These are phyloP conservation scores for Salmacisia buchloeana DNA, from an alignment of 1,284 basidiomycete species.

Conservation along the genomic window DNA sequence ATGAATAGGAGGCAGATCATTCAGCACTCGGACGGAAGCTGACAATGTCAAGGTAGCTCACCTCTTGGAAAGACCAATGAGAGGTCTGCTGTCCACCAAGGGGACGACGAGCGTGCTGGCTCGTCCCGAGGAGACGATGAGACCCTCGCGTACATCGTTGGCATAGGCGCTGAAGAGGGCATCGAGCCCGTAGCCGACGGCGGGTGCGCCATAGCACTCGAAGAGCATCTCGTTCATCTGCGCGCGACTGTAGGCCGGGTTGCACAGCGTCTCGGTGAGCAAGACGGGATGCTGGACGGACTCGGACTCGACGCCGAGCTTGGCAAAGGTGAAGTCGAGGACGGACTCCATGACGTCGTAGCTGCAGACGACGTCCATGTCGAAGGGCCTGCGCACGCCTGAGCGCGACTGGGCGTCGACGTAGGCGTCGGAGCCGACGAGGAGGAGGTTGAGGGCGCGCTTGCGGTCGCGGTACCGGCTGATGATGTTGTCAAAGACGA, in stretches of 20 bases:
- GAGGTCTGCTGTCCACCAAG: slow-evolving; percentile 31
- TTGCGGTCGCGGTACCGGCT: slow-evolving; percentile 44
- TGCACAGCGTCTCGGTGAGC: slow-evolving; percentile 87
- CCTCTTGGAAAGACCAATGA: slow-evolving; percentile 41
- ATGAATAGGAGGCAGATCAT: neutral
- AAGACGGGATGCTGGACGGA: slow-evolving; percentile 82
- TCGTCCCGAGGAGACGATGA: slow-evolving; percentile 39
- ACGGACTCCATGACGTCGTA: slow-evolving; percentile 68
- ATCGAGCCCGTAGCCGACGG: slow-evolving; percentile 82
- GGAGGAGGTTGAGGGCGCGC: slow-evolving; percentile 29
- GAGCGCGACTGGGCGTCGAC: slow-evolving; percentile 37
- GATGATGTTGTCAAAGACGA: slow-evolving; percentile 41
- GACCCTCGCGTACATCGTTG: slow-evolving; percentile 36
- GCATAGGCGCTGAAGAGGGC: slow-evolving; percentile 80
- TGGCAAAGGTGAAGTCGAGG: slow-evolving; percentile 83
- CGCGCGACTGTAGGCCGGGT: slow-evolving; percentile 78
- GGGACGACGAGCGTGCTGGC: slow-evolving; percentile 43
- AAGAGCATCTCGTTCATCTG: slow-evolving; percentile 96
- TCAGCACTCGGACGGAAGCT: neutral
- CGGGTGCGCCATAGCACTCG: slow-evolving; percentile 83
- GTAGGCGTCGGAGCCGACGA: slow-evolving; percentile 45
- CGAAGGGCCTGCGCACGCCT: slow-evolving; percentile 40
- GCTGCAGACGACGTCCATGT: slow-evolving; percentile 44
- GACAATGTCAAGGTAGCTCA: slow-evolving; percentile 7
- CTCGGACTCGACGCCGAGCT: slow-evolving; percentile 70